Percentiles rank a stretch among this genome's conserved stretches.
Evolutionary conservation across 1,284 basidiomycete genomes (phyloP).

Genomic region (Ceratobasidium theobromae): DNA sequence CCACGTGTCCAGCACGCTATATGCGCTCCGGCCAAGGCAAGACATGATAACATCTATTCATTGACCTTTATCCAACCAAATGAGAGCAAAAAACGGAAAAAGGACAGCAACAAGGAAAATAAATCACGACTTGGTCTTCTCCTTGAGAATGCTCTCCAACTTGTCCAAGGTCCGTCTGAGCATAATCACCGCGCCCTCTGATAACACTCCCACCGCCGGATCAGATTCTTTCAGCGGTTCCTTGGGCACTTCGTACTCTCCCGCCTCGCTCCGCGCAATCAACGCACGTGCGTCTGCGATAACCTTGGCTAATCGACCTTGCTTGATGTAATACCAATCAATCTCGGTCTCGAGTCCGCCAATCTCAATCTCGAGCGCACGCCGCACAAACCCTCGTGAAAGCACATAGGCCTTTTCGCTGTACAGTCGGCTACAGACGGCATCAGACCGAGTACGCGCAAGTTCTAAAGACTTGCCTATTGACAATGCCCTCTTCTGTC

Average conservation of each 20-base stretch:
- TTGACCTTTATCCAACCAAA: slow-evolving; percentile 22
- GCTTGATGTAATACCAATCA: slow-evolving; percentile 68
- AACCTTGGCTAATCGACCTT: slow-evolving; percentile 66
- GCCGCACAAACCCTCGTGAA: slow-evolving; percentile 83
- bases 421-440: slow-evolving; percentile 66
- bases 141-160: slow-evolving; percentile 48
- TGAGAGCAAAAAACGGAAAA: neutral
- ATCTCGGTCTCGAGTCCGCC: slow-evolving; percentile 74
- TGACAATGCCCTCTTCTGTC: slow-evolving; percentile 85
- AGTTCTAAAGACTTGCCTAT: slow-evolving; percentile 54
- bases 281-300: slow-evolving; percentile 63
- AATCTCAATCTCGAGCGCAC: slow-evolving; percentile 77
- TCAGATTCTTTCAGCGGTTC: slow-evolving; percentile 49
- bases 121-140: slow-evolving; percentile 10
- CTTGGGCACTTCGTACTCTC: slow-evolving; percentile 45
- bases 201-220: slow-evolving; percentile 72
- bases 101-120: neutral
- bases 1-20: neutral
- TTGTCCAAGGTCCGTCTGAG: slow-evolving; percentile 69
- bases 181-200: slow-evolving; percentile 77
- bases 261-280: slow-evolving; percentile 63
- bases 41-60: slow-evolving; percentile 17
- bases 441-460: slow-evolving; percentile 20
- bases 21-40: no score
- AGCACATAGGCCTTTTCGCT: slow-evolving; percentile 92